Conservation (phyloP, 208 protist genomes). For the Leishmania tarentolae region DNA sequence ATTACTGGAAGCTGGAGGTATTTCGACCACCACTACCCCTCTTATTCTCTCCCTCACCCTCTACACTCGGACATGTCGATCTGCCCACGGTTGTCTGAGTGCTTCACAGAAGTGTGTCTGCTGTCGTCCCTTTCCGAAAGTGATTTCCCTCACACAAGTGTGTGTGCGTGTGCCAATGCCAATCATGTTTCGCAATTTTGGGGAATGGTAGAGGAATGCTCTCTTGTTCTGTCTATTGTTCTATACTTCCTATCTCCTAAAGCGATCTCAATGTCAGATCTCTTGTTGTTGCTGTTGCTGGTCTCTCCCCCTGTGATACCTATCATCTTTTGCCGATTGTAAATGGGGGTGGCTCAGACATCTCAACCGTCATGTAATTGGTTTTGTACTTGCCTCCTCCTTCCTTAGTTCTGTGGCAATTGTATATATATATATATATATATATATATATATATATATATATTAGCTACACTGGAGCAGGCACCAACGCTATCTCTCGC, state of each 20-base stretch:
- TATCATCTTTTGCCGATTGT: background rate
- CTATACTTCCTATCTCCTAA: conserved; percentile 11
- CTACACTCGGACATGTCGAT: background rate
- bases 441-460: too few relatives aligned
- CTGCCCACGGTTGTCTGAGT: background rate
- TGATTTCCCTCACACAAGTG: background rate
- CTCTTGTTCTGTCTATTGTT: background rate
- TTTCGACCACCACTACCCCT: background rate
- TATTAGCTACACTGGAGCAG: background rate
- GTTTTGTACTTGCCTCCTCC: background rate
- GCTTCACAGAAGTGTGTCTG: background rate
- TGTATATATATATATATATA: too few relatives aligned
- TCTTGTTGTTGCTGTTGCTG: conserved; percentile 3
- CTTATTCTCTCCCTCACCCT: background rate
- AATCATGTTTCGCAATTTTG: background rate
- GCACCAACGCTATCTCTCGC: background rate
- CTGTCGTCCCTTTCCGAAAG: background rate
- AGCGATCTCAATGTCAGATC: background rate
- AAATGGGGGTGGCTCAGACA: background rate
- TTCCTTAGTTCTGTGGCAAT: background rate
- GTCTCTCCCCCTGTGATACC: background rate
- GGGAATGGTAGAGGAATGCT: background rate
- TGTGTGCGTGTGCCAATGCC: background rate
- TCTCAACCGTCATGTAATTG: background rate
- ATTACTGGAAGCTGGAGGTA: background rate